Percentiles rank a stretch among this genome's conserved stretches.
Conservation (phyloP, 192 early-diverging fungal species). For the Podila clonocystis region DNA sequence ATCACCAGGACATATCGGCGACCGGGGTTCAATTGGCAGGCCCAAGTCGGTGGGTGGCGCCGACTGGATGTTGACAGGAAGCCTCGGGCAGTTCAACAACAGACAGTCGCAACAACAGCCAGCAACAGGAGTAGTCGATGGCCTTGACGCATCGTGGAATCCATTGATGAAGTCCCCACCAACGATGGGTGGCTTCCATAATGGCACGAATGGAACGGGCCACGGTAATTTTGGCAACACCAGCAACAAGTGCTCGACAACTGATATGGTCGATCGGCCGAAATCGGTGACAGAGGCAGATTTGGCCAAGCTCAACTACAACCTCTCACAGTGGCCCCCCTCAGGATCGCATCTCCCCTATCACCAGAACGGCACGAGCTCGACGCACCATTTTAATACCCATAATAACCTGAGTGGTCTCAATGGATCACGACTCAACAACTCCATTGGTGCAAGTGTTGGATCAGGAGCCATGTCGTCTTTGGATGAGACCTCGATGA, state of each 20-base stretch:
- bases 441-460: not conserved
- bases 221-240: constrained; percentile 25
- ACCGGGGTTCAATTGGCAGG: constrained; percentile 46
- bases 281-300: constrained; percentile 49
- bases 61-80: constrained; percentile 48
- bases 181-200: constrained; percentile 42
- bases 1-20: constrained; percentile 41
- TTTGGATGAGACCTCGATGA: constrained; percentile 32
- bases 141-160: constrained; percentile 24
- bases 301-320: constrained; percentile 20
- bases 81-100: constrained; percentile 4
- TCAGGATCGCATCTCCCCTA: not conserved
- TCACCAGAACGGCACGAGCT: not conserved
- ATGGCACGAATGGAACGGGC: constrained; percentile 43
- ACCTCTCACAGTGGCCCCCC: constrained; percentile 32
- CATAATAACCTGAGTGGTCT: not conserved
- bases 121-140: not conserved
- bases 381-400: not conserved
- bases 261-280: constrained; percentile 43
- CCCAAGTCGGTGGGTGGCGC: constrained; percentile 59
- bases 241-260: not conserved
- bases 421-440: constrained; percentile 5
- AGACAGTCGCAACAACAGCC: not conserved
- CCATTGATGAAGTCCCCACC: constrained; percentile 38
- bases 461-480: not conserved